Evolutionary conservation across 2,329 filamentous ascomycete genomes (phyloP).

Genomic region (Diaporthe citriasiana): DNA sequence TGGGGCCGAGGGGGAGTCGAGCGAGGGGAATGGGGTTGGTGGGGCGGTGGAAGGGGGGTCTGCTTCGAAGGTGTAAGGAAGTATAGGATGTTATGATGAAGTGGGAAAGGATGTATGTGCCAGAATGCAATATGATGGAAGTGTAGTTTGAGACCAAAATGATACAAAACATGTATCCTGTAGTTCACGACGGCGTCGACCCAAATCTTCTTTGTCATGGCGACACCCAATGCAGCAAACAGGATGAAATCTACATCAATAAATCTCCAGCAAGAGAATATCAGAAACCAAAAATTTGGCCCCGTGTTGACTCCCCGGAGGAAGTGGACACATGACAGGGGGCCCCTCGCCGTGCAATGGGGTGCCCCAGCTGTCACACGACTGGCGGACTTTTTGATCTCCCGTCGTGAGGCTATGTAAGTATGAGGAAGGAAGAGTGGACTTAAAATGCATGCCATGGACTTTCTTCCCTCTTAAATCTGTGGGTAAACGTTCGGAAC

Average conservation of each 20-base stretch:
- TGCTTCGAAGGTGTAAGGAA: not conserved
- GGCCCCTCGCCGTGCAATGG: conserved; percentile 16
- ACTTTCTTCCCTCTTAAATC: not conserved
- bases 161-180: not conserved
- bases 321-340: conserved; percentile 6
- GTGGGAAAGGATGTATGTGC: not conserved
- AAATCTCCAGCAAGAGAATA: not conserved
- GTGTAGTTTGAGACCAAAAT: not conserved
- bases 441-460: not conserved
- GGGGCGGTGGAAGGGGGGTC: not conserved
- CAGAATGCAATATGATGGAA: not conserved
- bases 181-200: not conserved
- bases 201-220: not conserved
- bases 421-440: conserved; percentile 4
- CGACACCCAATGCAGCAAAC: not conserved
- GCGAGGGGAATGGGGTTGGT: conserved; percentile 51
- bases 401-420: conserved; percentile 29
- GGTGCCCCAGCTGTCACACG: conserved; percentile 24
- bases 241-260: not conserved
- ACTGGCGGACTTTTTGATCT: conserved; percentile 28
- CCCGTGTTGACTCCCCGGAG: not conserved
- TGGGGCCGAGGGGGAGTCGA: conserved; percentile 48
- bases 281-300: conserved; percentile 15
- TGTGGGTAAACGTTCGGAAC: not conserved
- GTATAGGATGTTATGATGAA: not conserved